Conservation (phyloP, 164 flowering plant species). For the Amborella trichopoda region DNA sequence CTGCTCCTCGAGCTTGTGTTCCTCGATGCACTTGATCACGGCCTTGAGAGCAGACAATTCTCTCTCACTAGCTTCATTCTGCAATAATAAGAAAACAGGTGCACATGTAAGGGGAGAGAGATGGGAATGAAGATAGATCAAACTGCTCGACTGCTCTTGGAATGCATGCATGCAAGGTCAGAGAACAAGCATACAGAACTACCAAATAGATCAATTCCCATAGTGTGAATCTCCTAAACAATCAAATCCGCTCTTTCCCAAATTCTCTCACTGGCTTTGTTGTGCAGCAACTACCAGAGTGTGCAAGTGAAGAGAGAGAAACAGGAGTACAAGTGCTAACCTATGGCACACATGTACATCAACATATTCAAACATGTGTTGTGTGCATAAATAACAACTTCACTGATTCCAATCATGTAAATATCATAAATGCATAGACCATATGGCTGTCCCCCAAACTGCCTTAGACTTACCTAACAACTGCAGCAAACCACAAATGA, state of each 20-base stretch:
- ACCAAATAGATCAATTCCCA: neutral
- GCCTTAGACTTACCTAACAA: too few relatives aligned
- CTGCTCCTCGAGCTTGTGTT: conserved; percentile 79
- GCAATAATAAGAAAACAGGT: conserved; percentile 5
- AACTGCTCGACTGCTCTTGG: neutral
- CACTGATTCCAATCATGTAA: too few relatives aligned
- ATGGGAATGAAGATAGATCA: neutral
- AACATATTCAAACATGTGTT: too few relatives aligned
- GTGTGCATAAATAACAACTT: too few relatives aligned
- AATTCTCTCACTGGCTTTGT: too few relatives aligned
- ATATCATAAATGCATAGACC: too few relatives aligned
- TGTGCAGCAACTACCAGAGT: too few relatives aligned
- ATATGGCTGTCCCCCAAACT: too few relatives aligned
- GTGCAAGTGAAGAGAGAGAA: too few relatives aligned
- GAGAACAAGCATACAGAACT: neutral
- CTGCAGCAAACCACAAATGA: too few relatives aligned
- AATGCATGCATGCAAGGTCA: neutral
- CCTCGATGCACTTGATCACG: conserved; percentile 82
- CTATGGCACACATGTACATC: too few relatives aligned
- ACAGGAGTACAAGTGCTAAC: too few relatives aligned
- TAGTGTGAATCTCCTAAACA: neutral
- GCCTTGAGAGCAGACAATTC: conserved; percentile 79
- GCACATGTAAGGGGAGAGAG: neutral
- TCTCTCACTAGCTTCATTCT: conserved; percentile 74
- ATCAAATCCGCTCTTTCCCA: neutral